These are phyloP conservation scores for peach (Prunus persica) DNA, from an alignment of 306 rosid genomes.

Conservation along the genomic window DNA sequence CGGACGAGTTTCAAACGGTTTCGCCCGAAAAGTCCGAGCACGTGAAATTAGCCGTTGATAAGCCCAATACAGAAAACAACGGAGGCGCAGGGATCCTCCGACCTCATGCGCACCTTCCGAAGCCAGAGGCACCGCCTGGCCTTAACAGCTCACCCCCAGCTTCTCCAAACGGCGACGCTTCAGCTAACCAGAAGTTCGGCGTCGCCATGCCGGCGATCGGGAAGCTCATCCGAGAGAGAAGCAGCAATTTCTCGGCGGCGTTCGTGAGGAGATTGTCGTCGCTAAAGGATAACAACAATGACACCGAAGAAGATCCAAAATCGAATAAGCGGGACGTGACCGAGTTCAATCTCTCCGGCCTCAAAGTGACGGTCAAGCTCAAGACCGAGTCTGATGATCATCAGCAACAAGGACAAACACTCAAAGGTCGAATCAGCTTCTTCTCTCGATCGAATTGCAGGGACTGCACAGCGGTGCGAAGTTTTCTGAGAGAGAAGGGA, in stretches of 20 bases:
- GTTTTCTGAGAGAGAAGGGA: slow-evolving; percentile 57
- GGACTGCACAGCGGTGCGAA: slow-evolving; percentile 83
- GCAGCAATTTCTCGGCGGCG: slow-evolving; percentile 54
- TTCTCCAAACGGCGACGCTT: slow-evolving; percentile 8
- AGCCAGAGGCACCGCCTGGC: slow-evolving; percentile 65
- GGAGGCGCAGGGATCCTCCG: not conserved
- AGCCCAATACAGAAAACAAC: not conserved
- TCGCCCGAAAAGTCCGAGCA: slow-evolving; percentile 10
- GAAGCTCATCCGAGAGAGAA: slow-evolving; percentile 57
- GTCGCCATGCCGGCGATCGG: slow-evolving; percentile 61
- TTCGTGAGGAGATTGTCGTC: slow-evolving; percentile 56
- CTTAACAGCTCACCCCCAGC: not conserved
- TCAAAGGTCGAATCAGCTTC: slow-evolving; percentile 80
- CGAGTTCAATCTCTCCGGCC: slow-evolving; percentile 65
- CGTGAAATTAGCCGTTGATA: not conserved
- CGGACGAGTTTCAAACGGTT: not conserved
- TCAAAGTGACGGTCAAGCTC: slow-evolving; percentile 53
- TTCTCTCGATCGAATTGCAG: slow-evolving; percentile 81
- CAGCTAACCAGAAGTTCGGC: slow-evolving; percentile 1
- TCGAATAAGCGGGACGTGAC: slow-evolving; percentile 29
- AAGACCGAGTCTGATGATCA: slow-evolving; percentile 28
- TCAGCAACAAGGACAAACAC: not conserved
- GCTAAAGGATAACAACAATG: slow-evolving; percentile 26
- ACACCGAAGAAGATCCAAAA: slow-evolving; percentile 9
- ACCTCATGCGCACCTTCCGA: slow-evolving; percentile 73